phyloP scores from a whole-genome alignment of 495 filamentous ascomycete species.

The Lepidopterella palustris region DNA sequence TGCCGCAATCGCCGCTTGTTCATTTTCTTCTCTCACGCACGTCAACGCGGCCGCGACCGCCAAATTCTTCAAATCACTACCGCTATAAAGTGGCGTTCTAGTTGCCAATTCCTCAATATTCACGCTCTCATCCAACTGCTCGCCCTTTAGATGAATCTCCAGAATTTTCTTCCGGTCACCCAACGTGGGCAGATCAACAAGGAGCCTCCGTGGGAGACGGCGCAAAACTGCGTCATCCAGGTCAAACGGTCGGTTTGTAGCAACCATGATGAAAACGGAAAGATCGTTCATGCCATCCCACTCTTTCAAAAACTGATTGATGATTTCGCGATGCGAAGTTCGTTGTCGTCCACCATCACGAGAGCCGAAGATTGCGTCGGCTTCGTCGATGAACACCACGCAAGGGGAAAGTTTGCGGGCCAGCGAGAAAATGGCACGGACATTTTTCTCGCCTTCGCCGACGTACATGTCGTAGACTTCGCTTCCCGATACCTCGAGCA shows the following conservation, averaged over 20 bases:
- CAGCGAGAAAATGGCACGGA: conserved; percentile 82
- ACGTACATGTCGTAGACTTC: conserved; percentile 95
- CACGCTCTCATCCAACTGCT: conserved; percentile 62
- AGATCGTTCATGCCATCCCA: conserved; percentile 91
- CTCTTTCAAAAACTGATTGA: conserved; percentile 96
- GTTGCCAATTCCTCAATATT: conserved; percentile 62
- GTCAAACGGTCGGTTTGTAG: conserved; percentile 93
- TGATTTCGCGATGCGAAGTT: conserved; percentile 74
- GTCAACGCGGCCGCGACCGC: conserved; percentile 84
- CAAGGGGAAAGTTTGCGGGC: conserved; percentile 90
- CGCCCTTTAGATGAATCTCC: conserved; percentile 74
- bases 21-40: conserved; percentile 78
- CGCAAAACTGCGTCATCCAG: conserved; percentile 91
- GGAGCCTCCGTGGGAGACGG: conserved; percentile 70
- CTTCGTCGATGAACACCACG: conserved; percentile 96
- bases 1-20: conserved; percentile 38
- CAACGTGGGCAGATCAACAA: conserved; percentile 80
- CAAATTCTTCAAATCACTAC: conserved; percentile 92
- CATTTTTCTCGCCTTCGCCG: conserved; percentile 94
- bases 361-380: conserved; percentile 80
- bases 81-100: conserved; percentile 86
- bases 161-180: conserved; percentile 74
- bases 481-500: conserved; percentile 64
- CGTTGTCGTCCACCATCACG: conserved; percentile 54
- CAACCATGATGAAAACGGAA: conserved; percentile 96